Conservation (phyloP, 129 eudicot species). For the Flaveria robusta region DNA sequence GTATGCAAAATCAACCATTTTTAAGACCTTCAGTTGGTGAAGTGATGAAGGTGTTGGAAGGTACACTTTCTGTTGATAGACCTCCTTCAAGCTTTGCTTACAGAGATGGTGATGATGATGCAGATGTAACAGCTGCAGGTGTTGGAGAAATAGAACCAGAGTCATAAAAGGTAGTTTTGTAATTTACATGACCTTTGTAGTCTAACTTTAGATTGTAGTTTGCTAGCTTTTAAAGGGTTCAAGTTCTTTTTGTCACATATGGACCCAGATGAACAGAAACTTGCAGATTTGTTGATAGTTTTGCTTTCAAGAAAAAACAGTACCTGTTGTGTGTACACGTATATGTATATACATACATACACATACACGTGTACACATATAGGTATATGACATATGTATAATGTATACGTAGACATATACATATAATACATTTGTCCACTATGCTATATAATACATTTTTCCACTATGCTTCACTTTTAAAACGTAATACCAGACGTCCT, state of each 20-base stretch:
- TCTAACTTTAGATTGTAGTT: slow-evolving; percentile 39
- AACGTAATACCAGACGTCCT: too few relatives aligned
- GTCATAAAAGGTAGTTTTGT: slow-evolving; percentile 32
- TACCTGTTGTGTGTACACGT: not conserved
- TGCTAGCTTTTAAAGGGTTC: slow-evolving; percentile 30
- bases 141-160: slow-evolving; percentile 44
- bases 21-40: slow-evolving; percentile 77
- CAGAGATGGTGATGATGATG: slow-evolving; percentile 24
- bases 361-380: too few relatives aligned
- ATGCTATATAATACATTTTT: too few relatives aligned
- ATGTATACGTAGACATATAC: too few relatives aligned
- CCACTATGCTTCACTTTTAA: too few relatives aligned
- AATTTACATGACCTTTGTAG: slow-evolving; percentile 17
- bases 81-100: slow-evolving; percentile 59
- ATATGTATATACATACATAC: too few relatives aligned
- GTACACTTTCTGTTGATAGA: slow-evolving; percentile 77
- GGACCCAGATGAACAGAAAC: slow-evolving; percentile 25
- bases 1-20: slow-evolving; percentile 75
- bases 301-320: too few relatives aligned
- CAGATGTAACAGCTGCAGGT: slow-evolving; percentile 24
- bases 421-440: too few relatives aligned
- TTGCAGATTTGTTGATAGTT: slow-evolving; percentile 8
- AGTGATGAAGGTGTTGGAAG: slow-evolving; percentile 77
- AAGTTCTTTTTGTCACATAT: slow-evolving; percentile 16
- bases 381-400: too few relatives aligned